phyloP scores from a whole-genome alignment of 2,329 filamentous ascomycete species.

The Verticillium klebahnii region DNA sequence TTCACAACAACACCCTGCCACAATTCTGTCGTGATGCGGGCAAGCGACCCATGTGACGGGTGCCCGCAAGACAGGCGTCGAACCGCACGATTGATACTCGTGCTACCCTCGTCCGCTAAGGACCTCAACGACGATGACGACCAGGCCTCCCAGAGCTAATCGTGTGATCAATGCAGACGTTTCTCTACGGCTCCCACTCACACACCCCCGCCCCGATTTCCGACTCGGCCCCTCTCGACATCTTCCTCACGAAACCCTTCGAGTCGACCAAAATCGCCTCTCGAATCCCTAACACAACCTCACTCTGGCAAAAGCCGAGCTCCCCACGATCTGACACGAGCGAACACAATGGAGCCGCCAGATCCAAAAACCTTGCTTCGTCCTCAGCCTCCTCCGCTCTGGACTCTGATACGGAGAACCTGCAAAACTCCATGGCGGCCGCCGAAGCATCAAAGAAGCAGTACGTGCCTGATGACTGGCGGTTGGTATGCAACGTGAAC shows the following conservation, averaged over 20 bases:
- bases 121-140: no score
- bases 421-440: conserved; percentile 40
- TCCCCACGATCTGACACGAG: not conserved
- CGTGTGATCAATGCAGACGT: conserved; percentile 32
- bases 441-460: conserved; percentile 36
- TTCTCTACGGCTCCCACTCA: conserved; percentile 48
- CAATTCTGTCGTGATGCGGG: not conserved
- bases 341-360: not conserved
- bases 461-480: conserved; percentile 22
- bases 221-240: conserved; percentile 47
- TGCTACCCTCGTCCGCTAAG: not conserved
- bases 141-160: conserved; percentile 3
- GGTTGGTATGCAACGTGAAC: conserved; percentile 5
- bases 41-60: not conserved
- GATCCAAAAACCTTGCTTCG: conserved; percentile 8
- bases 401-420: conserved; percentile 44
- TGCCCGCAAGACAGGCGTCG: not conserved
- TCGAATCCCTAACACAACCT: conserved; percentile 46
- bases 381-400: conserved; percentile 33
- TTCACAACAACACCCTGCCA: not conserved
- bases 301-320: conserved; percentile 37
- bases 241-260: conserved; percentile 51
- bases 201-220: conserved; percentile 40
- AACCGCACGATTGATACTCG: not conserved
- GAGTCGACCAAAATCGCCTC: conserved; percentile 40